Conservation (phyloP, 371 early-diverging fungal species). For the Apophysomyces ossiformis region DNA sequence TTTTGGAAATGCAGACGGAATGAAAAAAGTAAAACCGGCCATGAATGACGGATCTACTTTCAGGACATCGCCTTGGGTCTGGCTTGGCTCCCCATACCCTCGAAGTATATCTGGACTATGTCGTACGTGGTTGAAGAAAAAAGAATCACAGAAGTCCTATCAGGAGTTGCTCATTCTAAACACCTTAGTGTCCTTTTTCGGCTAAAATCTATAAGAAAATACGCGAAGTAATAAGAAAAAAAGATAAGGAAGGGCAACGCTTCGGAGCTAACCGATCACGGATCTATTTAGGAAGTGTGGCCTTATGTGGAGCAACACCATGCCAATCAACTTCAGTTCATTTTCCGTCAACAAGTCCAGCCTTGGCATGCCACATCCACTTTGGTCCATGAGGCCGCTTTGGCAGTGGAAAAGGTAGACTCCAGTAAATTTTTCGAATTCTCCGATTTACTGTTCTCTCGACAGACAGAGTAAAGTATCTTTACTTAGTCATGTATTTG, state of each 20-base stretch:
- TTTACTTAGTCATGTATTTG: background rate
- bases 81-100: conserved; percentile 56
- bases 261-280: background rate
- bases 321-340: conserved; percentile 58
- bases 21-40: too few species aligned
- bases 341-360: conserved; percentile 84
- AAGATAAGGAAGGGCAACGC: background rate
- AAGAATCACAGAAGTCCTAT: background rate
- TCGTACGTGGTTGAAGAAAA: conserved; percentile 34
- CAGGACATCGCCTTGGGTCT: conserved; percentile 64
- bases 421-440: conserved; percentile 59
- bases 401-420: conserved; percentile 77
- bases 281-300: conserved; percentile 52
- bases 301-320: conserved; percentile 59
- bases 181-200: conserved; percentile 64
- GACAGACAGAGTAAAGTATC: conserved; percentile 58
- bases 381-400: conserved; percentile 76
- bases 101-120: conserved; percentile 72
- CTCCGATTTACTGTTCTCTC: conserved; percentile 62
- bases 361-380: conserved; percentile 85
- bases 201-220: conserved; percentile 60
- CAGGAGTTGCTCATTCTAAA: background rate
- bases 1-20: too few species aligned
- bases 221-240: conserved; percentile 39
- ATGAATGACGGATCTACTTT: background rate